Conservation (phyloP, 169 alveolate species). For the Plasmodium inui region DNA sequence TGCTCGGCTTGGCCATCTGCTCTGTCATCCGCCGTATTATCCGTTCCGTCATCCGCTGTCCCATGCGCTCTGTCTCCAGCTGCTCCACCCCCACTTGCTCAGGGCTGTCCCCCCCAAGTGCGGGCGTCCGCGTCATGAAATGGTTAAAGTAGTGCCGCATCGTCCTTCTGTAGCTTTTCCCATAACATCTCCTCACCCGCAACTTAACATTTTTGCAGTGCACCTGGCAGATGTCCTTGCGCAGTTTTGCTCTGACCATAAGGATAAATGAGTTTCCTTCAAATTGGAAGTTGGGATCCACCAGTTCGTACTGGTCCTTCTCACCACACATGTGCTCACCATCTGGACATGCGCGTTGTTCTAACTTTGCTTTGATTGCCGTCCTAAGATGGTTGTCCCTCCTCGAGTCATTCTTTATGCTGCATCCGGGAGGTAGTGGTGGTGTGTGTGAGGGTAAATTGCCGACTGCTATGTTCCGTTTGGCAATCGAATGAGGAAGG, state of each 20-base stretch:
- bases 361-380: not conserved
- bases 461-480: not conserved
- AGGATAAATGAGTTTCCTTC: not conserved
- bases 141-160: constrained; percentile 7
- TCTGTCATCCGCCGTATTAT: too few relatives aligned
- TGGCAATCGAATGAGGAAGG: not conserved
- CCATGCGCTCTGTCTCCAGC: not conserved
- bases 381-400: not conserved
- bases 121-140: not conserved
- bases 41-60: not conserved
- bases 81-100: not conserved
- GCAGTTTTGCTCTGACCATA: not conserved
- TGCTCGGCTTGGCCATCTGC: not conserved
- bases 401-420: not conserved
- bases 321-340: not conserved
- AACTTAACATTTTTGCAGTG: not conserved
- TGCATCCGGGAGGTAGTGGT: not conserved
- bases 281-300: constrained; percentile 9
- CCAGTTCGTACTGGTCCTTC: not conserved
- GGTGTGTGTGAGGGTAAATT: not conserved
- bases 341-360: not conserved
- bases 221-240: not conserved
- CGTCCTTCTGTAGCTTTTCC: constrained; percentile 1
- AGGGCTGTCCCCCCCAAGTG: not conserved
- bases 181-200: constrained; percentile 10